Base-by-base conservation (phyloP, 169 alveolate species). In the Cytauxzoon felis region DNA sequence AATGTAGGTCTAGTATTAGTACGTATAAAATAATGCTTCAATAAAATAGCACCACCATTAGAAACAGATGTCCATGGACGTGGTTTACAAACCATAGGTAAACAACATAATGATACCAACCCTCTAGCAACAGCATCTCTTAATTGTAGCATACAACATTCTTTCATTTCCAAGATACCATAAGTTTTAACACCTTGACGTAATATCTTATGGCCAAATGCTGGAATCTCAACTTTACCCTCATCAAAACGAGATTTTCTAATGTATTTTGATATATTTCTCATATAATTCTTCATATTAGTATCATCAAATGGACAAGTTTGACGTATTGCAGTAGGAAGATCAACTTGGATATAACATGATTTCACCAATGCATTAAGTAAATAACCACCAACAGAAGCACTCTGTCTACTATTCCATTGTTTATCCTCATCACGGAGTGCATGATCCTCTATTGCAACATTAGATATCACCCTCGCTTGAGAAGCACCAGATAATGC, bases 71-170 rank as follows among this genome's bases (percentile, higher is more conserved):
- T 57, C 91, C 91, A 85, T 32, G 67, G 81, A 56, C 71, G 80
- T 3, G 91, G 91, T 32, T 73, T 76, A 59, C 88, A 75, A 26
- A 85, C 82, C 91, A 85, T 85, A 4, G 91, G 91, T 16, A 85
- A 45, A 50, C 80, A 78, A 41, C 80, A 70, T 49, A 80, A 56
- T 1, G 80, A 78, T n/a, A 80, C 58, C 29, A 80, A 75, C 0
- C 89, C 78, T 53, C 73, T 41, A 5, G 87, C 85, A 1, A 85
- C 89, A 16, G 71, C 78, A 62, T 80, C 84, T n/a, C 83, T 52
- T 26, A 85, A 63, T 52, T 75, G 75, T 36, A 71, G 69, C 63
- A 81, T 82, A 66, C 89, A 85, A 52, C 91, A 71, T 43, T 80
- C 91, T 43, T 82, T 56, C 89, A 85, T 85, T 42, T 80, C 89